Evolutionary conservation across 768 basidiomycete genomes (phyloP).

Genomic region (Amanita phalloides): DNA sequence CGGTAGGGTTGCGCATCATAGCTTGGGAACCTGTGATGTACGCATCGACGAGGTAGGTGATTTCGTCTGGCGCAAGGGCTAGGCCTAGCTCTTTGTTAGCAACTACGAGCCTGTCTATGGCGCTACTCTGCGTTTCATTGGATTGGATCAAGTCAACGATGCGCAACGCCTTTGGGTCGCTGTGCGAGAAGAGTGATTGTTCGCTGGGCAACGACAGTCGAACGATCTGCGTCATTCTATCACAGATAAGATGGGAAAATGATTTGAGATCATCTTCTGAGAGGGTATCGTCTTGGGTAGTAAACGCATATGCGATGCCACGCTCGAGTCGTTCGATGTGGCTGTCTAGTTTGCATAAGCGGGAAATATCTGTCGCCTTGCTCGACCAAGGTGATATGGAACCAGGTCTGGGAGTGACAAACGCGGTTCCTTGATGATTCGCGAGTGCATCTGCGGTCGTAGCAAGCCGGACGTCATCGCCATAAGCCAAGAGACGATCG

Average conservation of each 20-base stretch:
- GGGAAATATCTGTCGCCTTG: conserved; percentile 94
- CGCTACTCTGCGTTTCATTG: conserved; percentile 20
- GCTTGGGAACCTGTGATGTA: conserved; percentile 64
- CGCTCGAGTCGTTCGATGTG: conserved; percentile 80
- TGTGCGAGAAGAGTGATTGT: conserved; percentile 46
- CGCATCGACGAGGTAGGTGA: conserved; percentile 84
- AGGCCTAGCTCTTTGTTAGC: conserved; percentile 86
- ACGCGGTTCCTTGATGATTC: conserved; percentile 37
- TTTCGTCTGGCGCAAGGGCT: conserved; percentile 82
- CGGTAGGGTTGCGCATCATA: conserved; percentile 80
- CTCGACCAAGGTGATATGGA: conserved; percentile 99
- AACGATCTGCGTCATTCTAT: conserved; percentile 93
- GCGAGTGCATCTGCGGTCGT: conserved; percentile 28
- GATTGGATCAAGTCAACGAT: conserved; percentile 47
- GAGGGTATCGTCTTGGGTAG: conserved; percentile 30
- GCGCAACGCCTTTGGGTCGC: conserved; percentile 55
- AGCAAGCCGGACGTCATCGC: conserved; percentile 54
- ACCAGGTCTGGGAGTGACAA: conserved; percentile 74
- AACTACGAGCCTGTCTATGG: conserved; percentile 51
- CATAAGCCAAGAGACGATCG: conserved; percentile 71
- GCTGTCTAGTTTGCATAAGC: conserved; percentile 68
- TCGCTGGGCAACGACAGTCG: conserved; percentile 49
- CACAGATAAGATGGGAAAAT: conserved; percentile 71
- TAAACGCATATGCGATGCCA: conserved; percentile 62
- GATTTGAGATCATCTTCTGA: conserved; percentile 34